A percentile compares a stretch with the other conserved stretches of the same genome.
Evolutionary conservation across 2,329 filamentous ascomycete genomes (phyloP).

Genomic region (Ustulina deusta): DNA sequence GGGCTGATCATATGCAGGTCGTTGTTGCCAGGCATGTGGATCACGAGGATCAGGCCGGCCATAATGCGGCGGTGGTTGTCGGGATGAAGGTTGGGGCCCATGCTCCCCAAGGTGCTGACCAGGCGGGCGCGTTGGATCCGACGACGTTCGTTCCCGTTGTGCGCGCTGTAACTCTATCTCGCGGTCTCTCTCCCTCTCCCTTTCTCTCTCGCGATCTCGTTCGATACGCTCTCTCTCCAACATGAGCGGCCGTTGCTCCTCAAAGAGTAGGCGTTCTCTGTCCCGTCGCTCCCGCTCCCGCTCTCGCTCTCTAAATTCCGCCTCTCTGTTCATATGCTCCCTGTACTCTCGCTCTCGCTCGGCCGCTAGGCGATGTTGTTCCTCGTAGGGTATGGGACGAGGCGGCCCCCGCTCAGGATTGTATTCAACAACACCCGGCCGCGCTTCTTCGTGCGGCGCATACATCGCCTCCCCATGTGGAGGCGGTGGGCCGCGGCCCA

Average conservation of each 20-base stretch:
- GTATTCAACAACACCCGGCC: conserved; percentile 60
- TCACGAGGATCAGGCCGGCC: conserved; percentile 49
- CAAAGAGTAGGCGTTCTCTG: conserved; percentile 53
- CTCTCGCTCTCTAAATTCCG: conserved; percentile 61
- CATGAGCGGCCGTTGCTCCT: conserved; percentile 49
- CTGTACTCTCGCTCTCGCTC: conserved; percentile 56
- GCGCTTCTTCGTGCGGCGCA: conserved; percentile 62
- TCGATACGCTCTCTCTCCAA: conserved; percentile 57
- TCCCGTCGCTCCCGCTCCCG: conserved; percentile 61
- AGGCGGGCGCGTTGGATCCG: conserved; percentile 60
- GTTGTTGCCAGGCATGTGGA: conserved; percentile 52
- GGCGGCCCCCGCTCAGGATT: conserved; percentile 63
- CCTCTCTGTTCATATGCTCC: conserved; percentile 55
- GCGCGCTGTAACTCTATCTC: conserved; percentile 48
- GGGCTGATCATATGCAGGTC: conserved; percentile 57
- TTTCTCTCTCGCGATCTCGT: conserved; percentile 57
- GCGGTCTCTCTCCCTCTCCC: conserved; percentile 34
- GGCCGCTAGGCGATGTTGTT: conserved; percentile 63
- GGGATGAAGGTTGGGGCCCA: conserved; percentile 54
- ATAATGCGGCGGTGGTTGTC: conserved; percentile 57
- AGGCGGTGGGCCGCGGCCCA: conserved; percentile 55
- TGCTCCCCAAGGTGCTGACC: conserved; percentile 61
- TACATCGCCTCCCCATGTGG: conserved; percentile 57
- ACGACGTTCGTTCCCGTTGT: conserved; percentile 61
- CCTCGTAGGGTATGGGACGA: conserved; percentile 63